phyloP scores from a whole-genome alignment of 345 rosid species.

The Diplotaxis tenuifolia region DNA sequence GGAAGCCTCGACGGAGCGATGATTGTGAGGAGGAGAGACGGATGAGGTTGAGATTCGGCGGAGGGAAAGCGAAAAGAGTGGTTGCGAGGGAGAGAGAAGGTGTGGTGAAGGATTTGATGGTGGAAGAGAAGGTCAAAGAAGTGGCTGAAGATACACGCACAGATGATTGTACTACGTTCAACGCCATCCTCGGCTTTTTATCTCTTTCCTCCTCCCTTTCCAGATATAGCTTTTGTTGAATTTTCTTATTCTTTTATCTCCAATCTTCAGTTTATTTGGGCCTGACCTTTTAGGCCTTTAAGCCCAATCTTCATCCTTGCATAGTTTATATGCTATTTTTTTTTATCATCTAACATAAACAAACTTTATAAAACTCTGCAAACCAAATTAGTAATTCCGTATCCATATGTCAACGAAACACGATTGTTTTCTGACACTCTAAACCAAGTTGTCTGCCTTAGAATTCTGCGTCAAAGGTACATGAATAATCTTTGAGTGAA shows the following conservation, averaged over 20 bases:
- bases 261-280: background rate
- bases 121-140: slow-evolving; percentile 21
- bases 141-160: slow-evolving; percentile 33
- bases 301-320: background rate
- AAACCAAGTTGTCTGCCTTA: too few species aligned
- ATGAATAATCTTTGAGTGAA: too few species aligned
- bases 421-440: too few species aligned
- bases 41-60: slow-evolving; percentile 17
- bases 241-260: background rate
- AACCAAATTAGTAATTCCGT: too few species aligned
- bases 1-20: slow-evolving; percentile 36
- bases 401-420: too few species aligned
- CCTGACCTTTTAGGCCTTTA: background rate
- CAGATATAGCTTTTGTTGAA: background rate
- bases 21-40: slow-evolving; percentile 33
- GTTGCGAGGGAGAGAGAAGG: slow-evolving; percentile 24
- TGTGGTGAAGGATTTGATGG: slow-evolving; percentile 13
- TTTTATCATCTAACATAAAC: too few species aligned
- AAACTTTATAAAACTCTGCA: too few species aligned
- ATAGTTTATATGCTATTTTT: too few species aligned
- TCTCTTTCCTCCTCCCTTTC: background rate
- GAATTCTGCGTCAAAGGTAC: too few species aligned
- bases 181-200: slow-evolving; percentile 39
- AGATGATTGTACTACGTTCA: slow-evolving; percentile 36
- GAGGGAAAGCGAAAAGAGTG: too few species aligned